Evolutionary conservation across 805 yeast genomes (phyloP), one percentile per base, ranked within the genome.

Genomic region (Millerozyma miso): DNA sequence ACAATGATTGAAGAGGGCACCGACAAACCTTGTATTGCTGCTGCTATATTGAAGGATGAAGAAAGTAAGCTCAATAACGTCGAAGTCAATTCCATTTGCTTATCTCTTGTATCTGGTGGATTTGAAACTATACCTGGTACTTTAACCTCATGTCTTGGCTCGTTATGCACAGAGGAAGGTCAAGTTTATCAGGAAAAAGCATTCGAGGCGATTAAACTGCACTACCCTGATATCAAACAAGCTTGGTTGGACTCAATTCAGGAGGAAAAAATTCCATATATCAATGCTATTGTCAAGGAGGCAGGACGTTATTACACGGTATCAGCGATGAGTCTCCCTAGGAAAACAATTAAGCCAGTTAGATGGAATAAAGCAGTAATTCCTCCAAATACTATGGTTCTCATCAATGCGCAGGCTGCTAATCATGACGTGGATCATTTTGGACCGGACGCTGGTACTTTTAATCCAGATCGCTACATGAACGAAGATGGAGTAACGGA

Each of bases 1-100:
- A 36, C 38, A 23, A 60, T 53, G 19, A 58, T 49, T 35, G 69
- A 52, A 39, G 51, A 44, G 51, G 71, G 40, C 12, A 23, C 37
- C 4, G 40, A 38, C 19, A 38, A 38, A 34, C 40, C 40, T 15
- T 38, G 40, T 38, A 38, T 38, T 38, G 40, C 40, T 3, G 36
- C 40, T 20, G 40, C 40, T 31, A 38, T 38, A 13, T 38, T 38
- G 16, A 38, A 38, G 16, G 40, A 38, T 26, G 40, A 38, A 4
- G 40, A 38, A 7, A 23, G 19, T 19, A 38, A 16, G 16, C 19
- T 38, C 5, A 38, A 20, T 15, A 38, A 38, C 16, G 40, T 38
- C 6, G 40, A 38, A 29, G 37, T 38, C 3, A 38, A 38, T 15
- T 38, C 40, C 7, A 38, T 38, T 23, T 38, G 40, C 12, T 20